These are phyloP conservation scores for Globisporangium abappressorium DNA, from an alignment of 352 stramenopile species.

Conservation along the genomic window DNA sequence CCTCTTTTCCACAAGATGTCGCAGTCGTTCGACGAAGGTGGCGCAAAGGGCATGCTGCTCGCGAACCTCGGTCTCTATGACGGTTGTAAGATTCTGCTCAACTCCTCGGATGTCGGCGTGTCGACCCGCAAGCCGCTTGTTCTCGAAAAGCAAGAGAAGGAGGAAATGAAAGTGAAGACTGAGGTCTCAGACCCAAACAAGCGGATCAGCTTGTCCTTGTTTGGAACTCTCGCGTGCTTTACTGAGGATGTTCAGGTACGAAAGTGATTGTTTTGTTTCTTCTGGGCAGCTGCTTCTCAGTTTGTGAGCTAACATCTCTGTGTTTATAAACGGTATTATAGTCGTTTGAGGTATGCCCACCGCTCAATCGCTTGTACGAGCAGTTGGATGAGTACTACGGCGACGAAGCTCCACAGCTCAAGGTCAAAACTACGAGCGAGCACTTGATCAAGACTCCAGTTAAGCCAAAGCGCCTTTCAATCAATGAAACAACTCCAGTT, in stretches of 20 bases:
- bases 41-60: conserved; percentile 91
- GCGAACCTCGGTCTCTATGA: conserved; percentile 90
- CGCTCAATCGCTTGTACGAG: conserved; percentile 64
- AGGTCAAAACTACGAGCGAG: conserved; percentile 56
- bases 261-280: background rate
- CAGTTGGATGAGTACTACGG: conserved; percentile 69
- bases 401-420: conserved; percentile 40
- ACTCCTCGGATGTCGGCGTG: conserved; percentile 69
- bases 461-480: conserved; percentile 23
- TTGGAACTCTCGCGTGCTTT: conserved; percentile 52
- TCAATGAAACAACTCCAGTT: conserved; percentile 7
- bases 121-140: conserved; percentile 43
- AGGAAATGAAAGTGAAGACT: conserved; percentile 20
- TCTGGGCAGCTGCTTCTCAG: background rate
- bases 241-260: conserved; percentile 53
- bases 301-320: background rate
- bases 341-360: conserved; percentile 60
- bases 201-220: conserved; percentile 45
- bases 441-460: conserved; percentile 58
- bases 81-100: conserved; percentile 82
- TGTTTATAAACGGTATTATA: conserved; percentile 9
- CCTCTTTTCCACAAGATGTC: conserved; percentile 93
- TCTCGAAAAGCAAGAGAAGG: conserved; percentile 15
- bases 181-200: conserved; percentile 21
- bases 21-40: conserved; percentile 90